A percentile compares a stretch with the other conserved stretches of the same genome.
These are phyloP conservation scores for Hyaloscypha finlandica DNA, from an alignment of 495 filamentous ascomycete species.

Conservation along the genomic window DNA sequence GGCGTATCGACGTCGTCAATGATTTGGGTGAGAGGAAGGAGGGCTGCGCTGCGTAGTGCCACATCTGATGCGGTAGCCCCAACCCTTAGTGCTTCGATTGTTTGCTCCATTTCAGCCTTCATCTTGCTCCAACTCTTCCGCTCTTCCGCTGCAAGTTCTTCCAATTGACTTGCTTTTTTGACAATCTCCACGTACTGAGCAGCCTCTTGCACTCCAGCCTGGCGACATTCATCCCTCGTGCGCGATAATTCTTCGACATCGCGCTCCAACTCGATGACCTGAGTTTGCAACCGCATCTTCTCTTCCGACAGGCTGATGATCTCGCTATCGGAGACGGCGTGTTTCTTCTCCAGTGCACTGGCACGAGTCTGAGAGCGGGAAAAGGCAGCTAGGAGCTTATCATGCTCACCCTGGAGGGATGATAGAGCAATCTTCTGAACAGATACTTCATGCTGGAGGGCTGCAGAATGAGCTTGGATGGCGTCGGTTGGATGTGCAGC, in stretches of 20 bases:
- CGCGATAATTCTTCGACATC: conserved; percentile 44
- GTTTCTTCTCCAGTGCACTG: conserved; percentile 49
- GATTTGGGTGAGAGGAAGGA: background rate
- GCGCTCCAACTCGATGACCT: conserved; percentile 41
- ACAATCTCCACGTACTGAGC: conserved; percentile 51
- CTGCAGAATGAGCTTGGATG: conserved; percentile 43
- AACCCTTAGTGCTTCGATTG: conserved; percentile 18
- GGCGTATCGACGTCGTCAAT: conserved; percentile 1
- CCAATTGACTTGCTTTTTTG: conserved; percentile 44
- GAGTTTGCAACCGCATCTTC: conserved; percentile 40
- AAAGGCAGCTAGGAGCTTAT: conserved; percentile 46
- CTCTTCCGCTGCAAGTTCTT: conserved; percentile 41
- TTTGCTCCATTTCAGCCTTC: conserved; percentile 38
- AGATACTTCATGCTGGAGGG: conserved; percentile 51
- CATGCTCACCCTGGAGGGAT: conserved; percentile 48
- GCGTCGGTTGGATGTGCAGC: conserved; percentile 30
- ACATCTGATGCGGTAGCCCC: background rate
- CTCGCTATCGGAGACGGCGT: conserved; percentile 46
- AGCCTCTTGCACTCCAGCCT: conserved; percentile 37
- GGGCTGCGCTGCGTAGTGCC: background rate
- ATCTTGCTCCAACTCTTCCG: conserved; percentile 42
- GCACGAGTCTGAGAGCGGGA: conserved; percentile 45
- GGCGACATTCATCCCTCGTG: conserved; percentile 43
- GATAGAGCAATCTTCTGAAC: conserved; percentile 48
- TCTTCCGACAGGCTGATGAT: conserved; percentile 49